Conservation (phyloP, 2,329 filamentous ascomycete species). For the Pleurostoma richardsiae region DNA sequence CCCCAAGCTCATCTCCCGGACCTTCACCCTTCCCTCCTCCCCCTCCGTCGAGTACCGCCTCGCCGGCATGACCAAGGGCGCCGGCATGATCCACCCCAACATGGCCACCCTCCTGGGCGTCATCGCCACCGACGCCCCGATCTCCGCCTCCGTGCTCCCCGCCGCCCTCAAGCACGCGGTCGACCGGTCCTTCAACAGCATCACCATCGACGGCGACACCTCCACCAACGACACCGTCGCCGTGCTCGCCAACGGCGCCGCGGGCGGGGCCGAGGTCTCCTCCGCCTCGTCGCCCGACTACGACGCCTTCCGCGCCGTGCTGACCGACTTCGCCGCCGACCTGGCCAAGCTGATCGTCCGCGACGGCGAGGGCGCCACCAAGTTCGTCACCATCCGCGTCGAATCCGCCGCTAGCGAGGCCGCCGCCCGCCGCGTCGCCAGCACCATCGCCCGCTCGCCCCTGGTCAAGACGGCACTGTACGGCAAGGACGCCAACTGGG, state of each 20-base stretch:
- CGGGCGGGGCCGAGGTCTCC: conserved; percentile 63
- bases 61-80: conserved; percentile 94
- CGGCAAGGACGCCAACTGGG: conserved; percentile 97
- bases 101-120: conserved; percentile 95
- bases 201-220: conserved; percentile 94
- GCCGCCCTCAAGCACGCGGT: conserved; percentile 68
- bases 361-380: conserved; percentile 95
- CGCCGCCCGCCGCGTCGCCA: conserved; percentile 74
- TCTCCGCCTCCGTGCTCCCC: conserved; percentile 63
- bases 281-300: conserved; percentile 56
- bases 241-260: conserved; percentile 91
- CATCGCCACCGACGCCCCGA: conserved; percentile 84
- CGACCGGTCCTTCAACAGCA: conserved; percentile 88
- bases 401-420: conserved; percentile 64
- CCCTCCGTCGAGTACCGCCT: conserved; percentile 73
- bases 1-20: conserved; percentile 84
- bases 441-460: conserved; percentile 83
- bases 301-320: conserved; percentile 60
- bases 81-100: conserved; percentile 92
- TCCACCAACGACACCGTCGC: conserved; percentile 96
- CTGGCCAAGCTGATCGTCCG: conserved; percentile 91
- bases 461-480: conserved; percentile 97
- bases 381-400: conserved; percentile 92
- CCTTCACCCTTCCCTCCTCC: conserved; percentile 79
- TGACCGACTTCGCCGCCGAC: conserved; percentile 75